Base-by-base conservation (phyloP, 2,329 filamentous ascomycete species). In the Chaetomium strumarium region DNA sequence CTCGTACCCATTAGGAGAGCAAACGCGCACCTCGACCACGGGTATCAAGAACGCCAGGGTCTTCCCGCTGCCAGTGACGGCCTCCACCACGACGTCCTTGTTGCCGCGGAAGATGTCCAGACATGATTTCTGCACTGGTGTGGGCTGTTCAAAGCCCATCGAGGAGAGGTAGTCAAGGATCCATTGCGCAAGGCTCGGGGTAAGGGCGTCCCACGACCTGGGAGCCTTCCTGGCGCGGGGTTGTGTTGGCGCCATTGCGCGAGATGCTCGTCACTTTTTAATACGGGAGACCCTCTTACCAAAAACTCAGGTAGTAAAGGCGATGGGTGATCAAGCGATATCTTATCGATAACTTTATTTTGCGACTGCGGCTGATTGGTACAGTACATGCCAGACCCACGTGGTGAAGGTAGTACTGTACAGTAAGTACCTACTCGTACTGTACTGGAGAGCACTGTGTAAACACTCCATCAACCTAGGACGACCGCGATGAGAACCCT, bases 21-120 rank as follows among this genome's bases (percentile, higher is more conserved):
- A 36, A 2, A 50, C n/a, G 5, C 51, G 29, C 33, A 62, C 60
- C 51, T 63, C 62, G 17, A 64, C 53, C 9, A 63, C 57, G 1
- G 61, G 63, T 17, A 67, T 61, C 36, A 70, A 72, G 64, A 92
- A 99, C 1, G 89, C 81, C 30, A 96, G 75, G 0, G 90, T 96
- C 72, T 96, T 96, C 55, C 90, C 90, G 68, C 88, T 93, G 12
- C 91, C 90, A 2, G 90, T 96, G 4, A 95, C 90, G 31, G 90
- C 90, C 77, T 86, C 62, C 9, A 90, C 86, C 3, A 91, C 86
- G 3, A 90, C 85, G 70, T 90, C 86, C 63, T 90, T 90, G 66
- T 90, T 85, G 37, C 80, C 81, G 73, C 87, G 83, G 67, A 90
- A 88, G 45, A 90, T 76, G 24, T 87, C 86, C 63, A 91, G 88